Evolutionary conservation across 2,329 filamentous ascomycete genomes (phyloP).

Genomic region (Zymoseptoria ardabiliae): DNA sequence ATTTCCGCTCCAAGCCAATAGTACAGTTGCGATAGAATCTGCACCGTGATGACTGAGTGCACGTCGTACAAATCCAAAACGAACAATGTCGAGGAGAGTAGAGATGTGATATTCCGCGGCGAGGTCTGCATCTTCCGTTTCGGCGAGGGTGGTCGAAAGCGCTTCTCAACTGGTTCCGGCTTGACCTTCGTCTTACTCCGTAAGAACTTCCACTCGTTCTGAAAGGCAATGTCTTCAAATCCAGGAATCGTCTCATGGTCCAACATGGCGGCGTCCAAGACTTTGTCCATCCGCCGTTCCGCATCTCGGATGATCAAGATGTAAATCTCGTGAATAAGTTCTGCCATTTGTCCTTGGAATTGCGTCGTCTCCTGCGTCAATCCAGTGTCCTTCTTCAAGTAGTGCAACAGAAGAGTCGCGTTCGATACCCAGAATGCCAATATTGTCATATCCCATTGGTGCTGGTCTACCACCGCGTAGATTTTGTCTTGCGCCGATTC

Average conservation of each 20-base stretch:
- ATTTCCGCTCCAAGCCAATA: conserved; percentile 96
- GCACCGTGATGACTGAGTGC: conserved; percentile 88
- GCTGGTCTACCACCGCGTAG: conserved; percentile 87
- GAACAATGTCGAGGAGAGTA: conserved; percentile 91
- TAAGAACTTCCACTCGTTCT: conserved; percentile 98
- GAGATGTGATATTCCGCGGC: conserved; percentile 88
- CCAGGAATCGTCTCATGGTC: conserved; percentile 98
- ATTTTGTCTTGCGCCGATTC: conserved; percentile 90
- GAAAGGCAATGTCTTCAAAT: conserved; percentile 92
- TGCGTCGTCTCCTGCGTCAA: conserved; percentile 73
- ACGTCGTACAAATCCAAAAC: conserved; percentile 98
- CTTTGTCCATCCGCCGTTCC: conserved; percentile 91
- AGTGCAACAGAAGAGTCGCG: conserved; percentile 87
- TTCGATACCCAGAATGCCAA: conserved; percentile 99
- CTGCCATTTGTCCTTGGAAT: conserved; percentile 87
- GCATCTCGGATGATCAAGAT: conserved; percentile 95
- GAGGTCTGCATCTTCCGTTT: conserved; percentile 87
- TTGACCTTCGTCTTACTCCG: conserved; percentile 85
- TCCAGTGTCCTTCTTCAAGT: conserved; percentile 87
- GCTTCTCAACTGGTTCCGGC: conserved; percentile 79
- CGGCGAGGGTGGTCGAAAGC: conserved; percentile 84
- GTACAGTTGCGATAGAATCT: conserved; percentile 84
- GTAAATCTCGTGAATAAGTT: conserved; percentile 96
- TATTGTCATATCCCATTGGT: conserved; percentile 99
- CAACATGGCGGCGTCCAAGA: conserved; percentile 85